These are phyloP conservation scores for Erysimum cheiri DNA, from an alignment of 441 rosid species.

Conservation along the genomic window DNA sequence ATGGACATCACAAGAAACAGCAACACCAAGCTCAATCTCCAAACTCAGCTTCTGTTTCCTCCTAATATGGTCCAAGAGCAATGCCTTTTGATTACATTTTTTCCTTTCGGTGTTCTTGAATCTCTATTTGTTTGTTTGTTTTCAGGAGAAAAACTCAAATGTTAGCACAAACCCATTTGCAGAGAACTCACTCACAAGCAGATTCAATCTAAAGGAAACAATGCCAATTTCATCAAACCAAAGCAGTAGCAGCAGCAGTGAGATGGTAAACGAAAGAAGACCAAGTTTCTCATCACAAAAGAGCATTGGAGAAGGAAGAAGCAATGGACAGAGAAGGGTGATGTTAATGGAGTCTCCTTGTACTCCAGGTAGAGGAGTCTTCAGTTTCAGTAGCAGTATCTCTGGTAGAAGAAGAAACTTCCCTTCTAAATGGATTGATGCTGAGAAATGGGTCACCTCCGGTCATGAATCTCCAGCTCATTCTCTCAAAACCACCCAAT, in stretches of 20 bases:
- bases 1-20: slow-evolving; percentile 64
- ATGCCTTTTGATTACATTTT: slow-evolving; percentile 9
- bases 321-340: slow-evolving; percentile 56
- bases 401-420: slow-evolving; percentile 61
- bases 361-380: slow-evolving; percentile 86
- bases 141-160: slow-evolving; percentile 48
- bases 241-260: slow-evolving; percentile 37
- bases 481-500: slow-evolving; percentile 52
- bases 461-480: slow-evolving; percentile 74
- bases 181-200: slow-evolving; percentile 68
- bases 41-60: slow-evolving; percentile 53
- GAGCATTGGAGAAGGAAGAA: slow-evolving; percentile 56
- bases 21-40: slow-evolving; percentile 53
- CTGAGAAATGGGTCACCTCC: slow-evolving; percentile 88
- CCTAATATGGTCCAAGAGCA: slow-evolving; percentile 52
- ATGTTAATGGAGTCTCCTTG: slow-evolving; percentile 64
- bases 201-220: slow-evolving; percentile 76
- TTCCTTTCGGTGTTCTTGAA: slow-evolving; percentile 16
- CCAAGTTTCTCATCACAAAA: slow-evolving; percentile 57
- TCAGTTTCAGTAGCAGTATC: slow-evolving; percentile 65
- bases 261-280: slow-evolving; percentile 46
- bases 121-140: slow-evolving; percentile 27
- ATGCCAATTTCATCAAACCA: slow-evolving; percentile 52
- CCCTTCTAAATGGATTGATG: slow-evolving; percentile 97
- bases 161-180: slow-evolving; percentile 62